These are phyloP conservation scores for Nitzschia palea DNA, from an alignment of 108 stramenopile genomes.

Conservation along the genomic window DNA sequence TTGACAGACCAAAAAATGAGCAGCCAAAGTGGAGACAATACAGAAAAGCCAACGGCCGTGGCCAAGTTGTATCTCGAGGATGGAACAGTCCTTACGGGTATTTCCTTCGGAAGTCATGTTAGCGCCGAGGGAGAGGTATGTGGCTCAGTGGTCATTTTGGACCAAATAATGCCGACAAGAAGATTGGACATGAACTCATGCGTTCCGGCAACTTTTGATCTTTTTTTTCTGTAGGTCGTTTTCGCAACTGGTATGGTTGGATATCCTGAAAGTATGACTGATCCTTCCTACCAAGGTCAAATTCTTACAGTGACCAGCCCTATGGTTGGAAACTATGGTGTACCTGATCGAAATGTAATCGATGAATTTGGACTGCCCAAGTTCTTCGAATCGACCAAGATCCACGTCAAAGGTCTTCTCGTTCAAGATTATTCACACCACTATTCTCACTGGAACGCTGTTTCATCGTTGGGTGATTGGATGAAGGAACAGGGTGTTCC, in stretches of 20 bases:
- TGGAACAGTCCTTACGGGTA: conserved; percentile 70
- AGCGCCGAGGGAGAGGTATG: conserved; percentile 85
- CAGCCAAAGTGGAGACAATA: conserved; percentile 72
- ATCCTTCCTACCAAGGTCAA: conserved; percentile 98
- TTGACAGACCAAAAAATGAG: conserved; percentile 10
- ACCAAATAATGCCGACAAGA: background rate
- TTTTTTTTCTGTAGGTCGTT: conserved; percentile 79
- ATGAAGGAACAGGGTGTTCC: conserved; percentile 95
- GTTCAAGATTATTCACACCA: conserved; percentile 92
- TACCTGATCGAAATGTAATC: conserved; percentile 79
- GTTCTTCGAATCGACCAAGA: conserved; percentile 92
- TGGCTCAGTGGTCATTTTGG: background rate
- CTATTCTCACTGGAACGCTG: conserved; percentile 97
- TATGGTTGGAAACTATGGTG: conserved; percentile 99
- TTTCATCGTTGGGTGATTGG: conserved; percentile 91
- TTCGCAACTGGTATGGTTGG: conserved; percentile 99
- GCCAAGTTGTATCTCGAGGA: conserved; percentile 83
- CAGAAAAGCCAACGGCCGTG: conserved; percentile 63
- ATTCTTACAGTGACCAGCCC: conserved; percentile 92
- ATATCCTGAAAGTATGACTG: conserved; percentile 97
- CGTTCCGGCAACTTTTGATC: background rate
- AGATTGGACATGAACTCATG: background rate
- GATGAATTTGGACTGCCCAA: conserved; percentile 90
- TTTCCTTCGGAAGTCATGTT: conserved; percentile 77
- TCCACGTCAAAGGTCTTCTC: conserved; percentile 92